phyloP scores from a whole-genome alignment of 2,329 filamentous ascomycete species.

The Fusarium sp. region DNA sequence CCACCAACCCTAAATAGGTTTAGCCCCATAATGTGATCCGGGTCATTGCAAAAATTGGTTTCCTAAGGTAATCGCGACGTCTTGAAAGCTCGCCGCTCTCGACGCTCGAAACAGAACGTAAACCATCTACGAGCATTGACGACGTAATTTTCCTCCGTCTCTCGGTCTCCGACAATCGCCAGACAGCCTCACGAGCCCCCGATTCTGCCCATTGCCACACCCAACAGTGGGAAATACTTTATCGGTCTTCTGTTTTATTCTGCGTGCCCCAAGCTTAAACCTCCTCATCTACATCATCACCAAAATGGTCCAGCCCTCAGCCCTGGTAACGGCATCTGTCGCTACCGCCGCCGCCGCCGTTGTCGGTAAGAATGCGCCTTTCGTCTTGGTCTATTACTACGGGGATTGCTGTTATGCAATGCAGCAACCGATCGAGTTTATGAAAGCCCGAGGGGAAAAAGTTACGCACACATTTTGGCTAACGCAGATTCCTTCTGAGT shows the following conservation, averaged over 20 bases:
- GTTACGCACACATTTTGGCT: conserved; percentile 27
- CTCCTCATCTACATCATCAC: conserved; percentile 31
- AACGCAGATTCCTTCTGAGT: conserved; percentile 29
- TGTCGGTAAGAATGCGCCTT: conserved; percentile 61
- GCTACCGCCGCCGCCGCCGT: conserved; percentile 71
- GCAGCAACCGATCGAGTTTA: neutral
- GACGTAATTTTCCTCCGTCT: conserved; percentile 37
- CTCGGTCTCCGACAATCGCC: conserved; percentile 18
- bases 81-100: conserved; percentile 43
- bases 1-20: conserved; percentile 31
- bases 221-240: conserved; percentile 22
- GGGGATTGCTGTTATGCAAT: conserved; percentile 1
- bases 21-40: conserved; percentile 46
- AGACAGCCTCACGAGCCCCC: conserved; percentile 13
- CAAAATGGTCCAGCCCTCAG: conserved; percentile 64
- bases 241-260: conserved; percentile 11
- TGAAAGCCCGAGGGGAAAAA: neutral
- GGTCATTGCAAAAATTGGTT: conserved; percentile 47
- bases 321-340: conserved; percentile 71
- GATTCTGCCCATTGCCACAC: conserved; percentile 19
- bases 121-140: conserved; percentile 39
- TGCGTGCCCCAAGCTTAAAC: conserved; percentile 14
- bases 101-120: conserved; percentile 38
- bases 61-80: conserved; percentile 39
- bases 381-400: neutral